Evolutionary conservation across 805 yeast genomes (phyloP).

Genomic region (Metschnikowia lochheadii): DNA sequence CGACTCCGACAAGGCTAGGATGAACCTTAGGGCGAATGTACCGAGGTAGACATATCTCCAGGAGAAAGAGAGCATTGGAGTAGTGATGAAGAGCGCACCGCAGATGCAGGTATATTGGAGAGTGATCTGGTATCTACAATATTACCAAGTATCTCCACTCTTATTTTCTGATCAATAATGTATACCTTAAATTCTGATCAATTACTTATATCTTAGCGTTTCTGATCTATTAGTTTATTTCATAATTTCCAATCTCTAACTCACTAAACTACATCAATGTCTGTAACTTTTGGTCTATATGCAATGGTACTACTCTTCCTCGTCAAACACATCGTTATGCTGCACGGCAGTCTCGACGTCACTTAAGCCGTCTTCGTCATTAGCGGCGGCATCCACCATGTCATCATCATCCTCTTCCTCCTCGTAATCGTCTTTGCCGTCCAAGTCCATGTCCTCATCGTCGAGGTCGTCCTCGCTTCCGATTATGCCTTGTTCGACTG

Average conservation of each 20-base stretch:
- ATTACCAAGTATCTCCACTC: no score
- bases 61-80: conserved; percentile 8
- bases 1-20: conserved; percentile 64
- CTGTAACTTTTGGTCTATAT: conserved; percentile 1
- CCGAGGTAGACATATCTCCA: conserved; percentile 49
- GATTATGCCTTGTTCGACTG: conserved; percentile 20
- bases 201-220: no score
- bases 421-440: conserved; percentile 7
- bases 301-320: conserved; percentile 5
- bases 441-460: conserved; percentile 8
- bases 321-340: conserved; percentile 15
- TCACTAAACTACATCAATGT: neutral
- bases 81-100: neutral
- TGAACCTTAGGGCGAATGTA: conserved; percentile 46
- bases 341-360: conserved; percentile 18
- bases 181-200: no score
- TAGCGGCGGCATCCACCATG: conserved; percentile 6
- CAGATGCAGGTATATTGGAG: neutral
- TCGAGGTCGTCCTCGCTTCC: conserved; percentile 18
- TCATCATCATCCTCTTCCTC: conserved; percentile 7
- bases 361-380: conserved; percentile 18
- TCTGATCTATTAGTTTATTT: no score
- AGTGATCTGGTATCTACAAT: neutral
- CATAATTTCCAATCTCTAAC: no score
- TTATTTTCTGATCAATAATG: no score